These are phyloP conservation scores for Candida qinlingensis DNA, from an alignment of 805 yeast genomes.

Conservation along the genomic window DNA sequence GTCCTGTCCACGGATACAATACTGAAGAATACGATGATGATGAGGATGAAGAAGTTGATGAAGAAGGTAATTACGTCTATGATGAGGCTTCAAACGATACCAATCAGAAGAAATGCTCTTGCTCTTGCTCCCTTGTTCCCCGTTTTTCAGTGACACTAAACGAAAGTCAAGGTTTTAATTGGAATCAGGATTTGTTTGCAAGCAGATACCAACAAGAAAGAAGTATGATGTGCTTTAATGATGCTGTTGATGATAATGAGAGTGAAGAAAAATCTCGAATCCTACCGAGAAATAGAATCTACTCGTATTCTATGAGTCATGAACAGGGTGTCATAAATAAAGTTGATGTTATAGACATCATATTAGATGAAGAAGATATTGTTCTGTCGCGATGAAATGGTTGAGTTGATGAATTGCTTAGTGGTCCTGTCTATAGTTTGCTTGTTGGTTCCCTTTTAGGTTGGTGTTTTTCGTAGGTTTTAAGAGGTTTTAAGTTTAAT, in stretches of 20 bases:
- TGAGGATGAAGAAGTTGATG: neutral
- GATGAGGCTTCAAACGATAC: neutral
- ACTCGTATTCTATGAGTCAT: slow-evolving; percentile 14
- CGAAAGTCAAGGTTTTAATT: slow-evolving; percentile 69
- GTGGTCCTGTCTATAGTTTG: too few relatives aligned
- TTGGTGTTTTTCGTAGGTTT: neutral
- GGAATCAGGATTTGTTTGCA: slow-evolving; percentile 76
- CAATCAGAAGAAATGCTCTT: neutral
- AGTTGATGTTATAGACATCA: slow-evolving; percentile 21
- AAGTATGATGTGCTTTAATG: slow-evolving; percentile 32
- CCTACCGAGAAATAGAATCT: slow-evolving; percentile 1
- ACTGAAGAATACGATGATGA: neutral
- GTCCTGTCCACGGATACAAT: slow-evolving; percentile 2
- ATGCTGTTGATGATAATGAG: slow-evolving; percentile 17
- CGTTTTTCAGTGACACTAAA: slow-evolving; percentile 42
- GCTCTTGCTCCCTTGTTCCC: slow-evolving; percentile 5
- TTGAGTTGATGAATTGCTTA: too few relatives aligned
- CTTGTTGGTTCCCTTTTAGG: neutral
- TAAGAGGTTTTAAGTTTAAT: neutral
- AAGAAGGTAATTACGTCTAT: neutral
- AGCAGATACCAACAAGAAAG: slow-evolving; percentile 58
- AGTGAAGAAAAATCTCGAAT: neutral
- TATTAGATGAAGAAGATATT: slow-evolving; percentile 17
- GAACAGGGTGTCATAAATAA: slow-evolving; percentile 14
- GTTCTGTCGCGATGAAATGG: too few relatives aligned